Percentiles rank a stretch among this genome's conserved stretches.
Conservation (phyloP, 208 protist species). For the Acanthamoeba triangularis region DNA sequence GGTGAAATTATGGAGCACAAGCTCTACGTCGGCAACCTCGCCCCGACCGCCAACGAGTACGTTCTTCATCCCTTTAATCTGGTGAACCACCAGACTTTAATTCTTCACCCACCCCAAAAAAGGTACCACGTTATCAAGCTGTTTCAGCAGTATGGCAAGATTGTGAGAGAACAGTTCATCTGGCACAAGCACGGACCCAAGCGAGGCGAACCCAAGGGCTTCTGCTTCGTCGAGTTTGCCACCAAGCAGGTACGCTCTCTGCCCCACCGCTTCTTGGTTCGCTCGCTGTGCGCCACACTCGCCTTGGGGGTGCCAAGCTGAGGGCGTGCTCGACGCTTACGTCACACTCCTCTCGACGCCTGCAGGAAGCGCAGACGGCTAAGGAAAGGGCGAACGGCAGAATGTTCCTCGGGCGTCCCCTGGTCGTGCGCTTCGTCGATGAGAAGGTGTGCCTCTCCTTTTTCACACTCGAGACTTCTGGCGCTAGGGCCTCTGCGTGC, state of each 20-base stretch:
- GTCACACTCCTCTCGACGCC: background rate
- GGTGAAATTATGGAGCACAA: conserved; percentile 54
- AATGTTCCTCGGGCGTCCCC: conserved; percentile 45
- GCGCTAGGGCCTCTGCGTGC: background rate
- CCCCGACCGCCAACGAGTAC: conserved; percentile 45
- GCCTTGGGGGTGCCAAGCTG: background rate
- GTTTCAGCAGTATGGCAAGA: conserved; percentile 56
- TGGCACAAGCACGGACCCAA: conserved; percentile 68
- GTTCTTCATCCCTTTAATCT: background rate
- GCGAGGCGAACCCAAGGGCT: conserved; percentile 65
- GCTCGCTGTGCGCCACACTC: background rate
- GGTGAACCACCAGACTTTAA: background rate
- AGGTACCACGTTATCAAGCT: conserved; percentile 72
- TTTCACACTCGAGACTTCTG: background rate
- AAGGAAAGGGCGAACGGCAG: conserved; percentile 54
- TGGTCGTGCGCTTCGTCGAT: conserved; percentile 65
- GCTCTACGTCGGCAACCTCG: conserved; percentile 64
- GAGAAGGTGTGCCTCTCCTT: background rate
- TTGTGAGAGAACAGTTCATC: conserved; percentile 67
- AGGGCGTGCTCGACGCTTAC: background rate
- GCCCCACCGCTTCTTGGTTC: background rate
- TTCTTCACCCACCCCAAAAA: background rate
- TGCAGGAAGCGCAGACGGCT: conserved; percentile 17
- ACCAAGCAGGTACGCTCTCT: conserved; percentile 9
- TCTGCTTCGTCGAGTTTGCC: conserved; percentile 67